Percentiles rank a stretch among this genome's conserved stretches.
Evolutionary conservation across 306 rosid species (phyloP).

Genomic region (Carpinus fangiana): DNA sequence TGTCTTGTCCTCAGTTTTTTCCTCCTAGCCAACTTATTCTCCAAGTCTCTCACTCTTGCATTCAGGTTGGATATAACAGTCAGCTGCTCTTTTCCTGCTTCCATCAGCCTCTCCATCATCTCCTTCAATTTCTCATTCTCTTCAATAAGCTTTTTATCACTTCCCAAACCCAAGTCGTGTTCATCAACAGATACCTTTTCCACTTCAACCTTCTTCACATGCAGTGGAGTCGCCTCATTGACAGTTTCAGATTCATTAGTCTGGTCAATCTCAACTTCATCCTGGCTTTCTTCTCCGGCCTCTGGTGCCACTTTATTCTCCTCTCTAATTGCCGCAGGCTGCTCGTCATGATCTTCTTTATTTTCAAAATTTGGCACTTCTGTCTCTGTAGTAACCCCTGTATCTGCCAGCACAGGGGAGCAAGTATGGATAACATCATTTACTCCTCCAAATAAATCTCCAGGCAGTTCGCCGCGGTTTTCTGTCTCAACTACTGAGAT

Average conservation of each 20-base stretch:
- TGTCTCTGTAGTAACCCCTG: not conserved
- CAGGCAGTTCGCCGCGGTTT: not conserved
- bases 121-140: conserved; percentile 47
- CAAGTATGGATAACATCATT: not conserved
- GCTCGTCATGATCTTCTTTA: not conserved
- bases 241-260: not conserved
- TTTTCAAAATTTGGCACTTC: not conserved
- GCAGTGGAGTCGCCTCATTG: not conserved
- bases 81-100: conserved; percentile 42
- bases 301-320: not conserved
- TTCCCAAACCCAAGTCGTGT: not conserved
- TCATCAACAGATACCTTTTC: not conserved
- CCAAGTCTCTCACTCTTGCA: conserved; percentile 40
- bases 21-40: conserved; percentile 37
- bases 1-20: conserved; percentile 26
- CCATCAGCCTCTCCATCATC: conserved; percentile 41
- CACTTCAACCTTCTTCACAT: not conserved
- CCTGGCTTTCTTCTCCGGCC: not conserved
- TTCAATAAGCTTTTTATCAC: conserved; percentile 8
- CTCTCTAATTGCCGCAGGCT: not conserved
- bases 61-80: conserved; percentile 38
- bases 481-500: not conserved
- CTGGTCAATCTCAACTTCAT: not conserved
- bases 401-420: not conserved
- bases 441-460: not conserved